A percentile compares a stretch with the other conserved stretches of the same genome.
These are phyloP conservation scores for Lactarius quietus DNA, from an alignment of 768 basidiomycete genomes.

Conservation along the genomic window DNA sequence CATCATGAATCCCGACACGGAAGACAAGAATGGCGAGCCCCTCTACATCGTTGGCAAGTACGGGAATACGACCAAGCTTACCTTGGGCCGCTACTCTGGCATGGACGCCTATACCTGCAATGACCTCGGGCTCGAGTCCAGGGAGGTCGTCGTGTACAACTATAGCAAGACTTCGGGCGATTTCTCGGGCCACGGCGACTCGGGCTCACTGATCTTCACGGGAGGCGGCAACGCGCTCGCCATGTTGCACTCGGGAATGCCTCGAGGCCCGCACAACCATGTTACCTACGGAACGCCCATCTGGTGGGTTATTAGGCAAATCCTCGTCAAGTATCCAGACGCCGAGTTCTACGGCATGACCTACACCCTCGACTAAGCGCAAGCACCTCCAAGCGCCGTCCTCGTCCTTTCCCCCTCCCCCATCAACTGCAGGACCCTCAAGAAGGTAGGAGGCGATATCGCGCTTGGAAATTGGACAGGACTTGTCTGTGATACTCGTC, in stretches of 20 bases:
- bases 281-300: slow-evolving; percentile 31
- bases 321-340: slow-evolving; percentile 28
- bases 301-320: slow-evolving; percentile 29
- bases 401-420: too few relatives aligned
- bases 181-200: slow-evolving; percentile 41
- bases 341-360: slow-evolving; percentile 29
- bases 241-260: slow-evolving; percentile 32
- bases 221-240: slow-evolving; percentile 31
- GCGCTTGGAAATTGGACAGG: slow-evolving; percentile 43
- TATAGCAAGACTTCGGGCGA: slow-evolving; percentile 31
- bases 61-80: too few relatives aligned
- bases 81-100: too few relatives aligned
- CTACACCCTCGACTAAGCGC: slow-evolving; percentile 10
- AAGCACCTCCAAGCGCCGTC: too few relatives aligned
- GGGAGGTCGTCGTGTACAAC: slow-evolving; percentile 37
- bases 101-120: too few relatives aligned
- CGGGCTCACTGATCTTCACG: slow-evolving; percentile 39
- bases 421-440: slow-evolving; percentile 62
- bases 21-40: too few relatives aligned
- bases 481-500: slow-evolving; percentile 54
- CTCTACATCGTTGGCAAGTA: too few relatives aligned
- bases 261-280: slow-evolving; percentile 24
- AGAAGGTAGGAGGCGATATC: slow-evolving; percentile 40
- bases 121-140: slow-evolving; percentile 30
- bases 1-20: slow-evolving; percentile 32